Conservation (phyloP, 768 basidiomycete genomes). For the Hydnomerulius pinastri region DNA sequence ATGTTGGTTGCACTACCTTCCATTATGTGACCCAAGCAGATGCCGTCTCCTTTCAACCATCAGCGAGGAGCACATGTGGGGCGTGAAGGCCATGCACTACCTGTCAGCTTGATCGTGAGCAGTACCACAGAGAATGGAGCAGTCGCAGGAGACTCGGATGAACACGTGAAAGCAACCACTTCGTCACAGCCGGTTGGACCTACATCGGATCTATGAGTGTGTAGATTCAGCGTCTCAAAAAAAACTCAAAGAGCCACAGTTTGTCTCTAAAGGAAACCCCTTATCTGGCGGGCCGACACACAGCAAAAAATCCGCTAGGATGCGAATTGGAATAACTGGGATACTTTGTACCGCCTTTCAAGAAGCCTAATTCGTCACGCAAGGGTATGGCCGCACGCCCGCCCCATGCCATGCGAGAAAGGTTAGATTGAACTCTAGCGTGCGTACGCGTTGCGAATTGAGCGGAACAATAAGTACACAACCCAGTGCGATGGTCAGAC, state of each 20-base stretch:
- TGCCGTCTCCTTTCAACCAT: neutral
- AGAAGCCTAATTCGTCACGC: neutral
- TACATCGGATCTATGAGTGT: neutral
- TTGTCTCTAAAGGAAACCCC: too few species aligned
- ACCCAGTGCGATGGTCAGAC: conserved; percentile 11
- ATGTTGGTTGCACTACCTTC: neutral
- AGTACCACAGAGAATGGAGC: neutral
- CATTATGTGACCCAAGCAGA: conserved; percentile 1
- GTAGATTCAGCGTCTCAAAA: neutral
- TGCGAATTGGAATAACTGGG: too few species aligned
- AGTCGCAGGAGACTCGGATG: neutral
- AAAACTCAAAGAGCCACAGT: too few species aligned
- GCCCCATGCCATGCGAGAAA: too few species aligned
- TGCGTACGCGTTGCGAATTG: conserved; percentile 6
- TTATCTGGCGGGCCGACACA: too few species aligned
- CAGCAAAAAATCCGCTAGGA: too few species aligned
- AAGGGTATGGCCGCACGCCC: too few species aligned
- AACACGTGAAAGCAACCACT: neutral
- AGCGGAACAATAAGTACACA: conserved; percentile 26
- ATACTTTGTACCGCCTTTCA: neutral
- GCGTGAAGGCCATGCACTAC: neutral
- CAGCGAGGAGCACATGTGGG: neutral
- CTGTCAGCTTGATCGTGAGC: neutral
- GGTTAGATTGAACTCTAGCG: conserved; percentile 1
- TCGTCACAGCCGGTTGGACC: neutral